Evolutionary conservation across 1,284 basidiomycete species (phyloP), one percentile per base, ranked within the genome.

Genomic region (Inonotus hispidus): DNA sequence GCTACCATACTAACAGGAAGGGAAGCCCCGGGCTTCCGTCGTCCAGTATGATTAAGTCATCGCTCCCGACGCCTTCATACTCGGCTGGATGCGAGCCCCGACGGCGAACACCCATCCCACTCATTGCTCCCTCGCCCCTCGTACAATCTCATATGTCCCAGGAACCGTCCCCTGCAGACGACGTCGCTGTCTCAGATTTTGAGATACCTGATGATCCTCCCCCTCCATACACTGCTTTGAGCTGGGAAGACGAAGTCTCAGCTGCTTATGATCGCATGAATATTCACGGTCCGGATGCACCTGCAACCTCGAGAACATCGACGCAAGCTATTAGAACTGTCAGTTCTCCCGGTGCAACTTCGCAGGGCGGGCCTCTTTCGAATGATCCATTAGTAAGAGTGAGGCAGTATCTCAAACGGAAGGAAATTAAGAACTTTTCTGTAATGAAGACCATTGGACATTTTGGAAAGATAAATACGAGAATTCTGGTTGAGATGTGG

Each of bases 401-500:
- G 7, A 38, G 59, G n/a, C 35, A 56, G 37, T 43, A 46, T 7
- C 53, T 61, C n/a, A 61, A 61, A 13, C 45, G 54, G 35, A 61
- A 61, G 47, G 59, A 61, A 16, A 45, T 56, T 2, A 56, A 27
- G 6, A 61, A 61, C 25, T 61, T 61, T 29, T 23, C 53, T 4
- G 35, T 35, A 6, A 49, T 61, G 53, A 58, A 59, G 23, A 58
- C 50, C 6, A 58, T 62, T 10, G 52, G 52, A 11, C 35, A 49
- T 7, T 59, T 58, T 35, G 56, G 57, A 1, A 59, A 59, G 27
- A 54, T 39, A 25, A 59, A 49, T n/a, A 55, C 52, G 27, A 35
- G 58, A 27, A 27, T 60, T 23, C 21, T 63, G 6, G 58, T 63
- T 16, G 62, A 63, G 23, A 59, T 63, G 62, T 52, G 47, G 46